A percentile compares a stretch with the other conserved stretches of the same genome.
Conservation (phyloP, 176 grass and related monocot species). For the Saccharum officinarum region DNA sequence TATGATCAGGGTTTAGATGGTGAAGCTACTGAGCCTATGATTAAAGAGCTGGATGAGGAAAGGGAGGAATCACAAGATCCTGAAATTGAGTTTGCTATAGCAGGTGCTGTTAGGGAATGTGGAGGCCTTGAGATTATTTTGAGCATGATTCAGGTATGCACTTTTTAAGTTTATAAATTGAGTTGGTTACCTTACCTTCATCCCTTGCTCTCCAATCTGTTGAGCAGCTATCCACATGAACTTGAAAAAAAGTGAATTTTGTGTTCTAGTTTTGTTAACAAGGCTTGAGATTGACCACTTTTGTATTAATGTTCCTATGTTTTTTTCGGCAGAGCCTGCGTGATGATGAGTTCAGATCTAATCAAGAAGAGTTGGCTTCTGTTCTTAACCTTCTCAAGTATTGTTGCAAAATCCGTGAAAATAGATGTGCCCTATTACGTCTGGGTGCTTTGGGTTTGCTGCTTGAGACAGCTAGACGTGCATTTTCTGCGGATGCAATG, state of each 20-base stretch:
- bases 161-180: slow-evolving; percentile 11
- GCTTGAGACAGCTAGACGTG: slow-evolving; percentile 84
- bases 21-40: slow-evolving; percentile 99
- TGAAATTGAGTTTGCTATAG: slow-evolving; percentile 95
- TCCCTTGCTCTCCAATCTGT: not conserved
- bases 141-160: slow-evolving; percentile 92
- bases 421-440: slow-evolving; percentile 74
- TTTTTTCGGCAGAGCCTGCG: slow-evolving; percentile 55
- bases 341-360: slow-evolving; percentile 80
- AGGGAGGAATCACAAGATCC: slow-evolving; percentile 98
- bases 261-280: not conserved
- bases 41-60: slow-evolving; percentile 99
- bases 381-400: slow-evolving; percentile 92
- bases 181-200: not conserved
- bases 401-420: slow-evolving; percentile 97
- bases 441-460: slow-evolving; percentile 83
- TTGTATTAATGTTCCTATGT: slow-evolving; percentile 5
- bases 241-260: slow-evolving; percentile 3
- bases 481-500: slow-evolving; percentile 91
- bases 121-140: slow-evolving; percentile 95
- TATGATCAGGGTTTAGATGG: slow-evolving; percentile 87
- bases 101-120: slow-evolving; percentile 91
- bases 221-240: slow-evolving; percentile 8
- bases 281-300: not conserved
- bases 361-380: slow-evolving; percentile 88